Percentiles rank a stretch among this genome's conserved stretches.
These are phyloP conservation scores for Limonium bicolor DNA, from an alignment of 148 eudicot species.

Conservation along the genomic window DNA sequence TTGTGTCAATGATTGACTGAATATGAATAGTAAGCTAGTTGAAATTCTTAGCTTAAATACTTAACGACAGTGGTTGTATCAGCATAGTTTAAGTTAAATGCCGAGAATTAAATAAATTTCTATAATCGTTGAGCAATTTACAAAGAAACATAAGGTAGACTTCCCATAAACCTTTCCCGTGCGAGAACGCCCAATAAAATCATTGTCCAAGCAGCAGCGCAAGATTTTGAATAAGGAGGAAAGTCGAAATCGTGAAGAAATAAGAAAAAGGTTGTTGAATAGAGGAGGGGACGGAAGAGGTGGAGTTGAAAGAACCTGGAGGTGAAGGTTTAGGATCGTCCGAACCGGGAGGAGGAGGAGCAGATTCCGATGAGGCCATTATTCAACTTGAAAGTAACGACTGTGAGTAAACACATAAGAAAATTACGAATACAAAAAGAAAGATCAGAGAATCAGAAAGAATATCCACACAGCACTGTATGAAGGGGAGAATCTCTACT, in stretches of 20 bases:
- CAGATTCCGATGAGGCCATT: constrained; percentile 1
- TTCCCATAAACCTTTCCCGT: neutral
- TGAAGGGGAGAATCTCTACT: too few relatives aligned
- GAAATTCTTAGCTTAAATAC: too few relatives aligned
- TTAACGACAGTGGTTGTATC: too few relatives aligned
- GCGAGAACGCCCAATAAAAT: neutral
- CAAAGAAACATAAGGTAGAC: neutral
- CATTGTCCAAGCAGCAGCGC: neutral
- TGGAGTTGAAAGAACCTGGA: neutral
- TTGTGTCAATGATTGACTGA: too few relatives aligned
- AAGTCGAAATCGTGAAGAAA: neutral
- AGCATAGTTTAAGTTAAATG: too few relatives aligned
- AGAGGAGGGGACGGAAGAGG: neutral
- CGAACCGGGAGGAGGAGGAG: neutral
- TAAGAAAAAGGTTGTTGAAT: neutral
- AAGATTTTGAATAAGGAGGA: neutral
- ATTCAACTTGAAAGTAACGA: neutral
- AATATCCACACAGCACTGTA: too few relatives aligned
- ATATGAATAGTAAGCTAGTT: too few relatives aligned
- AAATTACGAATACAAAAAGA: neutral
- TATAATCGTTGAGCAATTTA: too few relatives aligned
- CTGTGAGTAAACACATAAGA: neutral
- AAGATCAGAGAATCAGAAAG: neutral
- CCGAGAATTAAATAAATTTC: too few relatives aligned
- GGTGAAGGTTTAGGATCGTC: neutral